Conservation (phyloP, 2,329 filamentous ascomycete species). For the Curvularia sp. region DNA sequence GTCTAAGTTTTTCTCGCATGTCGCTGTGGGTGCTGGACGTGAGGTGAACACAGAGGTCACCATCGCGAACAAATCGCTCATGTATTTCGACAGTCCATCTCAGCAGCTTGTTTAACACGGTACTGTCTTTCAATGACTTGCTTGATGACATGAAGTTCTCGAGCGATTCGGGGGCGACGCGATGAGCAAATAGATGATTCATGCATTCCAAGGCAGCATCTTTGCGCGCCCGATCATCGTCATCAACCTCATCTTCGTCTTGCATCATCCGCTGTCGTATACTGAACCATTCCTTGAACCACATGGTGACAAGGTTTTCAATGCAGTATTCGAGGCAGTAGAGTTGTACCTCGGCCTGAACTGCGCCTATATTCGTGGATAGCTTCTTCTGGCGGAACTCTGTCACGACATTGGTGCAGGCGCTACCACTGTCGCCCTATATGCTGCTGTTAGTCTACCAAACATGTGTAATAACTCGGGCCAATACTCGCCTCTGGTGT, state of each 20-base stretch:
- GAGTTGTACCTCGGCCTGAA: conserved; percentile 22
- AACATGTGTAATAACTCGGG: not conserved
- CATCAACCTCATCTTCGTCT: conserved; percentile 13
- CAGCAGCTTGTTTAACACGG: conserved; percentile 10
- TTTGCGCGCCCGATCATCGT: conserved; percentile 8
- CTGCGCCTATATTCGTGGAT: conserved; percentile 12
- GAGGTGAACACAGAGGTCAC: conserved; percentile 9
- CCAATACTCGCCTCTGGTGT: conserved; percentile 19
- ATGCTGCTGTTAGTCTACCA: not conserved
- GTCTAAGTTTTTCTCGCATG: conserved; percentile 21
- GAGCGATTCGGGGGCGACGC: conserved; percentile 2
- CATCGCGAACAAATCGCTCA: conserved; percentile 4
- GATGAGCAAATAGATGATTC: conserved; percentile 10
- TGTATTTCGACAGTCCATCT: conserved; percentile 24
- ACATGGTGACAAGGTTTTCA: conserved; percentile 11
- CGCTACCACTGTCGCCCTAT: conserved; percentile 16
- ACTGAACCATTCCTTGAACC: conserved; percentile 10
- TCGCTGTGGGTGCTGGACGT: conserved; percentile 13
- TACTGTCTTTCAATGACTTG: conserved; percentile 3
- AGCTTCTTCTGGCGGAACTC: conserved; percentile 18
- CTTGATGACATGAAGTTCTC: conserved; percentile 20
- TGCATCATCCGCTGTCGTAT: conserved; percentile 6
- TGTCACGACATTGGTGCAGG: conserved; percentile 20
- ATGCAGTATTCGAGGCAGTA: conserved; percentile 14
- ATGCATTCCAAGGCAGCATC: conserved; percentile 12